Evolutionary conservation across 176 grass and related monocot species (phyloP).

Genomic region (Luzula sylvatica): DNA sequence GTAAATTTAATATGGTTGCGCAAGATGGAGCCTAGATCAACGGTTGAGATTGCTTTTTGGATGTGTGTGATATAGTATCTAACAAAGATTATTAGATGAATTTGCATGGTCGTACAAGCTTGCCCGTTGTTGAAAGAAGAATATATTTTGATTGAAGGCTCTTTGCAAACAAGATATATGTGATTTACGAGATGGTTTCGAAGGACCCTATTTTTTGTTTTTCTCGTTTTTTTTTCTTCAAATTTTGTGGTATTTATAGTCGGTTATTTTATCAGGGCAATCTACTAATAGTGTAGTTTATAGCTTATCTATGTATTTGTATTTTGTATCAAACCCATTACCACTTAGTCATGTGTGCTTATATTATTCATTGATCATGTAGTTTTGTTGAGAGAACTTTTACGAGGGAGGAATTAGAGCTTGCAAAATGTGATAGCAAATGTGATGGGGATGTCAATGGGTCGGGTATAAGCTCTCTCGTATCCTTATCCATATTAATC

Average conservation of each 20-base stretch:
- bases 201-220: conserved; percentile 8
- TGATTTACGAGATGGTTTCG: neutral
- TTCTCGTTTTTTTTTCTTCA: conserved; percentile 2
- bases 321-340: conserved; percentile 2
- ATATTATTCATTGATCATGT: no score
- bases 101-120: neutral
- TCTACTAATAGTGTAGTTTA: conserved; percentile 13
- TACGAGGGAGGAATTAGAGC: no score
- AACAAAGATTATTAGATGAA: conserved; percentile 18
- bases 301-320: neutral
- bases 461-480: no score
- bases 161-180: neutral
- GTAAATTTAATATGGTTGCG: neutral
- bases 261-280: conserved; percentile 3
- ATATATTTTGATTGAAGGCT: conserved; percentile 4
- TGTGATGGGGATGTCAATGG: no score
- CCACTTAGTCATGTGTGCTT: no score
- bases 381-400: no score
- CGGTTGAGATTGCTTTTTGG: conserved; percentile 2
- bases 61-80: conserved; percentile 9
- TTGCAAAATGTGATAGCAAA: no score
- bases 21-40: conserved; percentile 11
- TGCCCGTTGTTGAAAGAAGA: neutral
- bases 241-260: neutral
- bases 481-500: no score